phyloP scores from a whole-genome alignment of 169 alveolate genomes.

The Plasmodium fragile region DNA sequence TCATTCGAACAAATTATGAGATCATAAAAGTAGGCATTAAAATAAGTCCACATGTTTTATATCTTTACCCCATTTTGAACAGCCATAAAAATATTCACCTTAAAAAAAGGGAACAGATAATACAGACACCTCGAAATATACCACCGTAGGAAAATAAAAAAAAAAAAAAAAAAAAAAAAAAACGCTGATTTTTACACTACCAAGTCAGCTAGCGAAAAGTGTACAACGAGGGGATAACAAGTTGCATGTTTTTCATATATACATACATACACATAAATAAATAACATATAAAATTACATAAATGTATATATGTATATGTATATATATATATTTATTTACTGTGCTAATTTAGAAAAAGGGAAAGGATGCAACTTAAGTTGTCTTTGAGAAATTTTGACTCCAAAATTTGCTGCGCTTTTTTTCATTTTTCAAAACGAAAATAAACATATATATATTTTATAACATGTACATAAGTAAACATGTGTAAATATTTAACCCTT shows the following conservation, averaged over 20 bases:
- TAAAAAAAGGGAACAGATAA: background rate
- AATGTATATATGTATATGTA: no score
- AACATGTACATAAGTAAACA: background rate
- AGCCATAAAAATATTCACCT: background rate
- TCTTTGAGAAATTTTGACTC: background rate
- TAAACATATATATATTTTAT: background rate
- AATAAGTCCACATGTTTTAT: background rate
- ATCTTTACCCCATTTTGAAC: background rate
- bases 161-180: no score
- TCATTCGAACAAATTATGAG: background rate
- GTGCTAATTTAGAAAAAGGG: background rate
- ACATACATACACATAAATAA: background rate
- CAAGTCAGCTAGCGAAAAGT: no score
- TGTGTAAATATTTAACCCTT: background rate
- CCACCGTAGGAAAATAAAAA: background rate
- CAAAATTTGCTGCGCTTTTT: background rate
- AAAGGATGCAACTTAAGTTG: background rate
- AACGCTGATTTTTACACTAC: background rate
- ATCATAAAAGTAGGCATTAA: background rate
- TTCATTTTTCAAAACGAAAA: background rate
- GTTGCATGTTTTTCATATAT: no score
- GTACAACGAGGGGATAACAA: no score
- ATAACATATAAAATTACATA: no score
- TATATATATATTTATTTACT: no score
- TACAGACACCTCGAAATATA: background rate